Percentiles rank a stretch among this genome's conserved stretches.
phyloP scores from a whole-genome alignment of 2,329 filamentous ascomycete species.

The Cryphonectria carpinicola region DNA sequence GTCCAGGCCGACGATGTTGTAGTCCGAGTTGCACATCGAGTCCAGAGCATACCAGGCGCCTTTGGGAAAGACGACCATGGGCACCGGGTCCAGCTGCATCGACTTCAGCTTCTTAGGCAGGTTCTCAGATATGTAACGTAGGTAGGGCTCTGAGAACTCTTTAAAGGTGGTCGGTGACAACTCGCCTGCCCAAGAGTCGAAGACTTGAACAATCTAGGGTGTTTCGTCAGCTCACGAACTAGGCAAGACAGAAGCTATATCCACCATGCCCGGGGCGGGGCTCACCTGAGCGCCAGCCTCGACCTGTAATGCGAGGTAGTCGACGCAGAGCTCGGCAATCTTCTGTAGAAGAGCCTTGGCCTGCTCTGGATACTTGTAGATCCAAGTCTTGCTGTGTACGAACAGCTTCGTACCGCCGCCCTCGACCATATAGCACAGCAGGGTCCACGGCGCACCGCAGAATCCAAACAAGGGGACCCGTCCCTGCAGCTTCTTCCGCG shows the following conservation, averaged over 20 bases:
- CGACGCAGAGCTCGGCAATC: conserved; percentile 92
- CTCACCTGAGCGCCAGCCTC: conserved; percentile 84
- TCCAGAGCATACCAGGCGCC: conserved; percentile 95
- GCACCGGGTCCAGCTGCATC: conserved; percentile 77
- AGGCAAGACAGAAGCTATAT: not conserved
- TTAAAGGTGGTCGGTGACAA: conserved; percentile 83
- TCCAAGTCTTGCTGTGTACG: conserved; percentile 92
- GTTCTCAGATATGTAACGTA: conserved; percentile 80
- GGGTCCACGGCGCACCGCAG: conserved; percentile 94
- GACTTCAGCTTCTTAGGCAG: conserved; percentile 76
- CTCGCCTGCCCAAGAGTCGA: conserved; percentile 98
- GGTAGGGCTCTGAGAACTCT: conserved; percentile 83
- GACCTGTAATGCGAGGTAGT: conserved; percentile 91
- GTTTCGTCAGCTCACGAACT: conserved; percentile 22
- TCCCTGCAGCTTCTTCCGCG: conserved; percentile 83
- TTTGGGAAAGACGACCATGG: conserved; percentile 98
- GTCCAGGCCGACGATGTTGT: conserved; percentile 92
- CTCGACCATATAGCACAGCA: conserved; percentile 99
- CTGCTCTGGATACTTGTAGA: conserved; percentile 84
- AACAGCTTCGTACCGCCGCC: conserved; percentile 96
- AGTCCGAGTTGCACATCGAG: conserved; percentile 82
- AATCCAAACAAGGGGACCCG: conserved; percentile 94
- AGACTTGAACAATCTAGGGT: conserved; percentile 82
- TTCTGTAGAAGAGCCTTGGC: conserved; percentile 83
- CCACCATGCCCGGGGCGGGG: conserved; percentile 7